Base-by-base conservation (phyloP, 805 yeast genomes). In the Metschnikowia picachoensis region DNA sequence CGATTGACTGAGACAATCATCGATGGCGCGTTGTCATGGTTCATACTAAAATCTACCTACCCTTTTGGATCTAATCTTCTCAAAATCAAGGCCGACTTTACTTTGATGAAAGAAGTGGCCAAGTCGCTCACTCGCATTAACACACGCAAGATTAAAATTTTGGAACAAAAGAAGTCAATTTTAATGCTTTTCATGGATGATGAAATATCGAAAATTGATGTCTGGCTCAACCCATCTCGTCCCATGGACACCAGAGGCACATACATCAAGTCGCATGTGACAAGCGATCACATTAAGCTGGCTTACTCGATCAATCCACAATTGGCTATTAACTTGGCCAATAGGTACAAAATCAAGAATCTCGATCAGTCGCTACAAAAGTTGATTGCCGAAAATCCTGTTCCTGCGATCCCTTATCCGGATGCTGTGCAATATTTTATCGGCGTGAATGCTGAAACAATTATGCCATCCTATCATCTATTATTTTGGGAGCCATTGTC, bases 11-110 rank as follows among this genome's bases (percentile, higher is more conserved):
- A 67, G 32, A 64, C 77, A 3, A 75, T 90, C 13, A 61, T 86
- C 20, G 80, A 78, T 46, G 89, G 88, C 14, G 77, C 85, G 0
- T 72, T 94, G 36, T 74, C 85, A 1, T 91, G 98, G 97, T 94
- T 89, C 60, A 73, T 72, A 20, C 74, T 70, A 38, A 72, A 78
- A 16, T 72, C 80, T 1, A 70, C 76, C 3, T 85, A 84, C 69
- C 97, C 98, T 13, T 90, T 76, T 67, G 98, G 99, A 3, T 84
- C 89, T 10, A 89, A 92, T 60, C 73, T 78, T 37, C 65, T 87
- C 51, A 82, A 82, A 60, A 80, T 83, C 41, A 82, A 81, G 52
- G 78, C 88, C 1, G 96, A 91, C 57, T 73, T 77, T 56, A 69
- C 74, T 4, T 65, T 83, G 41, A 68, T 92, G 53, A 68, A 74